phyloP scores from a whole-genome alignment of 176 grass and related monocot genomes.

The Ampelocalamus luodianensis region DNA sequence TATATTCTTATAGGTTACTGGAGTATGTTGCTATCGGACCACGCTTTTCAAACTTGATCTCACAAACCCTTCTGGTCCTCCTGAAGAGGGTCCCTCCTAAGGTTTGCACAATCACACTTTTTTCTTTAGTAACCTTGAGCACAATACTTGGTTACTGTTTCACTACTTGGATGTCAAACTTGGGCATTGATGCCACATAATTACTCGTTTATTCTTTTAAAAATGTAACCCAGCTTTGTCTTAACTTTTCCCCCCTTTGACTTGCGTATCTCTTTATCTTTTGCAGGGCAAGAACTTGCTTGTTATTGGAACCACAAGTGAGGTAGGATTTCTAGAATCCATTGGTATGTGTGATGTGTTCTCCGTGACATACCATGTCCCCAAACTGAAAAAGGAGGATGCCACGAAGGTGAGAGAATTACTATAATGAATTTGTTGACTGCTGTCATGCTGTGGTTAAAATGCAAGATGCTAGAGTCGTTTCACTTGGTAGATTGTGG shows the following conservation, averaged over 20 bases:
- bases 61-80: constrained; percentile 82
- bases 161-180: not conserved
- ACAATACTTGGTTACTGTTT: constrained; percentile 20
- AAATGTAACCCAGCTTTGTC: not conserved
- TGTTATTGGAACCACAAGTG: constrained; percentile 89
- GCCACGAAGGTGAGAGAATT: constrained; percentile 81
- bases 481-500: not conserved
- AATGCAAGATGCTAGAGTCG: not conserved
- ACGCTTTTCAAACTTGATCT: constrained; percentile 91
- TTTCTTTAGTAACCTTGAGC: constrained; percentile 14
- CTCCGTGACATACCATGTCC: constrained; percentile 89
- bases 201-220: not conserved
- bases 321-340: constrained; percentile 83
- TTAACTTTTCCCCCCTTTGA: not conserved
- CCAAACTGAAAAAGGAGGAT: constrained; percentile 82
- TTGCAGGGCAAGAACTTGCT: constrained; percentile 76
- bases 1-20: constrained; percentile 70
- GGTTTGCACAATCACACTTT: constrained; percentile 45
- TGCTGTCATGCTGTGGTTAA: not conserved
- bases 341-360: constrained; percentile 94
- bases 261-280: constrained; percentile 4
- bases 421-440: not conserved
- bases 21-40: constrained; percentile 95
- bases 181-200: not conserved
- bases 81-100: constrained; percentile 96